Base-by-base conservation (phyloP, 1,284 basidiomycete species). In the Austroboletus novae-zelandiae region DNA sequence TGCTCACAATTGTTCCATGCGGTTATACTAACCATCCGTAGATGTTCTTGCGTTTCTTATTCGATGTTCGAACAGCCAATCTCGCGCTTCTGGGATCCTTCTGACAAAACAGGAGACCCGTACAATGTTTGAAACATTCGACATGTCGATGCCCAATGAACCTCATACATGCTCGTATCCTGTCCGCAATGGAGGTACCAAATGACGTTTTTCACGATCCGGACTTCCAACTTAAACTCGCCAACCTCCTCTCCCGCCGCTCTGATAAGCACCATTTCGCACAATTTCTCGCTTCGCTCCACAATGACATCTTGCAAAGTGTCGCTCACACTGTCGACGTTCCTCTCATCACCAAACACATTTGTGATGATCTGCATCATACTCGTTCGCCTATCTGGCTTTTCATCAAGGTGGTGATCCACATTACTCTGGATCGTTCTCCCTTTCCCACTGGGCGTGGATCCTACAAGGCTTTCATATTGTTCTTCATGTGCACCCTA, bases 221-320 rank as follows among this genome's bases (percentile, higher is more conserved):
- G 10, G 32, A 23, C 0, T 66, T 66, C 45, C 54, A 48, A 39
- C 4, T 11, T 6, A 14, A 23, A 39, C 37, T 39, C 4, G 37
- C 18, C 20, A 23, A 20, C 10, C 65, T 66, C 49, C 55, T 71
- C 14, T 47, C 45, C 11, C 49, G 53, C 14, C 47, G 43, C 9
- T 23, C 27, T 4, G 68, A 71, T 20, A 57, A 60, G 4, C 10
- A 29, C 20, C n/a, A 7, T 18, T 10, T 11, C 25, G 61, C 68
- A n/a, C 55, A 60, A 3, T 71, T 66, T 17, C 66, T 72, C 43
- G 60, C 60, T 0, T 56, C 66, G 41, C 43, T 71, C 17, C 53
- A 71, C 13, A 10, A 10, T 5, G 64, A 62, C n/a, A 67, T 72
- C 40, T 53, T 69, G 14, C 57, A 59, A 10, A 61, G 54, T 2